Conservation (phyloP, 78 protist genomes). For the Isochrysis galbana region DNA sequence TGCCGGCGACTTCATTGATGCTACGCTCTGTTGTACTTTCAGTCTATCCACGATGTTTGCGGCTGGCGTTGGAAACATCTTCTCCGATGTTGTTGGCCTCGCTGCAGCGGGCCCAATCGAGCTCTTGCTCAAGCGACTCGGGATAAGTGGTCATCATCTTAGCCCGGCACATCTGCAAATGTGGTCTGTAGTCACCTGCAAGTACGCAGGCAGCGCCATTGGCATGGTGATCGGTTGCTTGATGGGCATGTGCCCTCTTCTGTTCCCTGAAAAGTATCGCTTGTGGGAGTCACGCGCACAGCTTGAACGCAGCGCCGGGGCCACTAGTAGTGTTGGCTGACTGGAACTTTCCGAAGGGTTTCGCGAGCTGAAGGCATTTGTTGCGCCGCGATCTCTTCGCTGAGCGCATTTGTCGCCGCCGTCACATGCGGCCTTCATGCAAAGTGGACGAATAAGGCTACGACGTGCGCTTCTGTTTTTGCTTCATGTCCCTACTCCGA, state of each 20-base stretch:
- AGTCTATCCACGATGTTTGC: conserved; percentile 35
- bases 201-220: conserved; percentile 10
- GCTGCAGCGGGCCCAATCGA: conserved; percentile 8
- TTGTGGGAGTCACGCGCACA: background rate
- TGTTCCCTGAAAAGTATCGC: conserved; percentile 5
- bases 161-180: background rate
- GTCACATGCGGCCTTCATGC: too few relatives aligned
- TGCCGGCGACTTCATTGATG: conserved; percentile 31
- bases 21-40: background rate
- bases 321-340: too few relatives aligned
- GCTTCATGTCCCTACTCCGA: too few relatives aligned
- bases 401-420: too few relatives aligned
- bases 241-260: conserved; percentile 38
- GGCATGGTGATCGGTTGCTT: conserved; percentile 24
- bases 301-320: background rate
- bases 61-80: conserved; percentile 37
- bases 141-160: background rate
- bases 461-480: too few relatives aligned
- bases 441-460: too few relatives aligned
- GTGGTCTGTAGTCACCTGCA: background rate
- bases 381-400: too few relatives aligned
- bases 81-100: conserved; percentile 27
- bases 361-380: too few relatives aligned
- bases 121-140: background rate
- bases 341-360: too few relatives aligned